These are phyloP conservation scores for Aspergillus aculeatinus DNA, from an alignment of 2,329 filamentous ascomycete genomes.

Conservation along the genomic window DNA sequence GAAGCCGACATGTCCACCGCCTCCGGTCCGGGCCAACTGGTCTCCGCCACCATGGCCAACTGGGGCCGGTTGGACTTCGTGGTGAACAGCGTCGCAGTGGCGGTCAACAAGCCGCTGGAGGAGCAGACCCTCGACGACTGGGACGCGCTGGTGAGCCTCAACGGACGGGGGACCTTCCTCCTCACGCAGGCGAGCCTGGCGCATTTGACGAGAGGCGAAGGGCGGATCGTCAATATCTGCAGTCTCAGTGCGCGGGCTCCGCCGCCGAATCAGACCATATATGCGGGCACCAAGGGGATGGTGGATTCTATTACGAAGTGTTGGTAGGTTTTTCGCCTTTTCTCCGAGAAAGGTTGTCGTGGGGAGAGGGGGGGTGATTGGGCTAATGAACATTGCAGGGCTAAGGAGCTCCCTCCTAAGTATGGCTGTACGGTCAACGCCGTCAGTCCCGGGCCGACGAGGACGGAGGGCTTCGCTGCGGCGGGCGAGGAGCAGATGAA, in stretches of 20 bases:
- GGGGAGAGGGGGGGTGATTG: background rate
- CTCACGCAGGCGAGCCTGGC: constrained; percentile 33
- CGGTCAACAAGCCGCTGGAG: constrained; percentile 42
- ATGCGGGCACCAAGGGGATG: constrained; percentile 53
- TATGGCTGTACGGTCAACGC: constrained; percentile 51
- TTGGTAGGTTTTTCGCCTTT: constrained; percentile 28
- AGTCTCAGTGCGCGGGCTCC: constrained; percentile 38
- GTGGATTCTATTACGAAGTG: constrained; percentile 48
- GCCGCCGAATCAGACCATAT: constrained; percentile 46
- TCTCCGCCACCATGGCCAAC: constrained; percentile 35
- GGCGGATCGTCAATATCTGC: constrained; percentile 48
- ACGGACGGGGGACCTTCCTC: constrained; percentile 23
- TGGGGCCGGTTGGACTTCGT: constrained; percentile 43
- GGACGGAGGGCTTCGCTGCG: constrained; percentile 37
- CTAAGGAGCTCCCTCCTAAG: constrained; percentile 46
- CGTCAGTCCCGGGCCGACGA: constrained; percentile 47
- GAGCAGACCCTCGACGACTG: constrained; percentile 30
- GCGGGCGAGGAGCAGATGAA: constrained; percentile 44
- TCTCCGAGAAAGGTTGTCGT: too few species aligned
- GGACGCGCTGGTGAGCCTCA: constrained; percentile 25
- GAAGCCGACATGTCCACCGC: constrained; percentile 45
- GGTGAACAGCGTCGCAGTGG: constrained; percentile 26
- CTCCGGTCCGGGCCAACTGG: constrained; percentile 37
- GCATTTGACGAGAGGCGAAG: constrained; percentile 36
- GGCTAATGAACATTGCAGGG: constrained; percentile 13